phyloP scores from a whole-genome alignment of 257 asterid species.

The Osmanthus fragrans region DNA sequence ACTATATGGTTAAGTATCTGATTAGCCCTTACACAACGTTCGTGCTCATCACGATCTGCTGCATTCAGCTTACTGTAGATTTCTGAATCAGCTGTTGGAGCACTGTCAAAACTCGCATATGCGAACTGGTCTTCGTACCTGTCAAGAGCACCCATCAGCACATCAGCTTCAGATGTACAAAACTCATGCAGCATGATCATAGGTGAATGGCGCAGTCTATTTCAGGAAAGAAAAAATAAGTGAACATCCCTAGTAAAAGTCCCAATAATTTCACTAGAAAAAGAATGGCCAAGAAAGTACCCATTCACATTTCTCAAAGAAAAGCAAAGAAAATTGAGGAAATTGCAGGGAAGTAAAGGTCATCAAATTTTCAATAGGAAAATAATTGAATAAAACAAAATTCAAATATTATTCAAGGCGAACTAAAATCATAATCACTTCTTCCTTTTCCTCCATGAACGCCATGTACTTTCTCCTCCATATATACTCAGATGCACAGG shows the following conservation, averaged over 20 bases:
- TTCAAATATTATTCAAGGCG: background rate
- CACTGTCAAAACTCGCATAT: constrained; percentile 77
- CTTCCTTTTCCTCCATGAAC: background rate
- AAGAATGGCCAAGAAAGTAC: background rate
- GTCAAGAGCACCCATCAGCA: constrained; percentile 24
- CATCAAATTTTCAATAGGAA: background rate
- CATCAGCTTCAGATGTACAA: background rate
- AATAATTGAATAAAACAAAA: background rate
- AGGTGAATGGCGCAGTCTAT: background rate
- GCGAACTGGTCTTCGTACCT: constrained; percentile 82
- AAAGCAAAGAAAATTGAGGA: background rate
- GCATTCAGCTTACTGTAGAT: constrained; percentile 62
- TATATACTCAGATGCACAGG: background rate
- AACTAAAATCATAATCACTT: background rate
- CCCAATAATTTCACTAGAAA: background rate
- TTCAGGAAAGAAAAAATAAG: background rate
- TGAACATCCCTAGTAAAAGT: background rate
- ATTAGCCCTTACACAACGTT: constrained; percentile 58
- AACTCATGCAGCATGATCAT: background rate
- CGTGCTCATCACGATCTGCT: constrained; percentile 69
- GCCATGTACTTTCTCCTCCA: background rate
- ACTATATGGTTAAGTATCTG: background rate
- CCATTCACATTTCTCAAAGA: background rate
- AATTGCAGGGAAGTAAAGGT: background rate
- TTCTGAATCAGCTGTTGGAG: constrained; percentile 91